Conservation (phyloP, 306 rosid genomes). For the Medicago lupulina region DNA sequence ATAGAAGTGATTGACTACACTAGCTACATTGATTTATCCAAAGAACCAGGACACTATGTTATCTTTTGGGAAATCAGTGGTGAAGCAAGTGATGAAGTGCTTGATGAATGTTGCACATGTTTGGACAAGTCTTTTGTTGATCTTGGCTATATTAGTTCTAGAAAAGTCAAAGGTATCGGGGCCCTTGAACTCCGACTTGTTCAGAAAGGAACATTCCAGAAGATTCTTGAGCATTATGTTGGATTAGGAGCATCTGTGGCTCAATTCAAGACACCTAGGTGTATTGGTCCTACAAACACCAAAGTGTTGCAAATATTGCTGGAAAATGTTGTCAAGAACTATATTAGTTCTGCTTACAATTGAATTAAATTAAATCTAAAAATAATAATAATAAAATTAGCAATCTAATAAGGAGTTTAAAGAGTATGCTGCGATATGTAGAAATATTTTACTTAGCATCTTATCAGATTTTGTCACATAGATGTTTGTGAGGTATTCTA, state of each 20-base stretch:
- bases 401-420: background rate
- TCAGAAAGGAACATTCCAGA: slow-evolving; percentile 71
- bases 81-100: slow-evolving; percentile 65
- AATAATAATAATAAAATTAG: background rate
- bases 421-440: background rate
- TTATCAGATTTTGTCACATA: background rate
- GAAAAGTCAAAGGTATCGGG: slow-evolving; percentile 69
- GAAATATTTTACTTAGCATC: background rate
- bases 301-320: slow-evolving; percentile 68
- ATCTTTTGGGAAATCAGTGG: slow-evolving; percentile 86
- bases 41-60: slow-evolving; percentile 86
- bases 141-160: slow-evolving; percentile 68
- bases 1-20: slow-evolving; percentile 81
- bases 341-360: slow-evolving; percentile 68
- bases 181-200: slow-evolving; percentile 79
- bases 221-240: slow-evolving; percentile 71
- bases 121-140: slow-evolving; percentile 76
- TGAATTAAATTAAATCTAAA: background rate
- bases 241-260: slow-evolving; percentile 65
- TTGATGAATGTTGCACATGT: slow-evolving; percentile 76
- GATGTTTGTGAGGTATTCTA: background rate
- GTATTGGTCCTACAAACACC: slow-evolving; percentile 59
- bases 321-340: slow-evolving; percentile 65
- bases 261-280: slow-evolving; percentile 91
- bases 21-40: slow-evolving; percentile 67